Evolutionary conservation across 2,329 filamentous ascomycete genomes (phyloP).

Genomic region (Xylaria multiplex): DNA sequence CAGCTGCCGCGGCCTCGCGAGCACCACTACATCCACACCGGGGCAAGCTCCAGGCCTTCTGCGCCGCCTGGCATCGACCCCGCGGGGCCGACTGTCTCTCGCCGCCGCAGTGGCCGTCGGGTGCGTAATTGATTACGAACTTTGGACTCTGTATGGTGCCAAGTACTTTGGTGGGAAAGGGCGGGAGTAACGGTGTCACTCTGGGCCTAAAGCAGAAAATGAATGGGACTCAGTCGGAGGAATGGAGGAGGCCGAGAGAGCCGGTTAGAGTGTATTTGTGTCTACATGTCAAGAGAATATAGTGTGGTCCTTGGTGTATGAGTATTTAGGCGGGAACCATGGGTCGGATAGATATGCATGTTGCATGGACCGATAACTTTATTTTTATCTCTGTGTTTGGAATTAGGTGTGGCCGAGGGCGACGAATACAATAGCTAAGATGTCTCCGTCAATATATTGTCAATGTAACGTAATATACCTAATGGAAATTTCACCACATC

Average conservation of each 20-base stretch:
- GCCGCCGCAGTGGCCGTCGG: constrained; percentile 15
- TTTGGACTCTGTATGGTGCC: constrained; percentile 31
- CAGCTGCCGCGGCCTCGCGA: not conserved
- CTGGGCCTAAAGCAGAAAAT: not conserved
- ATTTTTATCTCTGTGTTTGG: not conserved
- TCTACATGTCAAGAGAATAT: not conserved
- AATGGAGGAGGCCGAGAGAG: not conserved
- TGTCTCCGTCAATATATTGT: not conserved
- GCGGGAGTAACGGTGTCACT: constrained; percentile 1
- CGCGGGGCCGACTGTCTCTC: constrained; percentile 21
- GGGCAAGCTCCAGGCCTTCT: constrained; percentile 1
- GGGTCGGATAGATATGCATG: not conserved
- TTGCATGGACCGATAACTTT: not conserved
- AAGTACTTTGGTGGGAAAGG: constrained; percentile 26
- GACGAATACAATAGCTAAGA: not conserved
- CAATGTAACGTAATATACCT: not conserved
- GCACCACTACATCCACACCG: not conserved
- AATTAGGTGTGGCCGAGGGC: not conserved
- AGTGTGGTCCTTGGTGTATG: not conserved
- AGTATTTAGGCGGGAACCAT: no score
- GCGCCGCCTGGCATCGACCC: constrained; percentile 19
- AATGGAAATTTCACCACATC: not conserved
- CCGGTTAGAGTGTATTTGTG: not conserved
- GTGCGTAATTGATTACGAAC: constrained; percentile 29
- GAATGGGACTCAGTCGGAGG: not conserved